Conservation (phyloP, 176 grass and related monocot genomes). For the Luzula sylvatica region DNA sequence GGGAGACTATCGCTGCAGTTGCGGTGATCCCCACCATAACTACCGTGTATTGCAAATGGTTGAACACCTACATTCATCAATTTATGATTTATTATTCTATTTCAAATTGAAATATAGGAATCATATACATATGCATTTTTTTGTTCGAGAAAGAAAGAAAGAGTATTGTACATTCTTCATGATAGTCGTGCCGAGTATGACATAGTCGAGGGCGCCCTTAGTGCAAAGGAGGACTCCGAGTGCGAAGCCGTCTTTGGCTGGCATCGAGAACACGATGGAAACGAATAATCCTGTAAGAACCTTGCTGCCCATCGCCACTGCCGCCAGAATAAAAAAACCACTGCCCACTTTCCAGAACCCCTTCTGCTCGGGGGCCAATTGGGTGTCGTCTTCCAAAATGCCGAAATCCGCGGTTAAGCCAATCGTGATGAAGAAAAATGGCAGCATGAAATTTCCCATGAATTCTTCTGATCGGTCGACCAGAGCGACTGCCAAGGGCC, state of each 20-base stretch:
- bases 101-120: background rate
- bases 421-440: slow-evolving; percentile 15
- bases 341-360: background rate
- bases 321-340: background rate
- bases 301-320: slow-evolving; percentile 14
- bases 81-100: background rate
- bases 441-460: slow-evolving; percentile 10
- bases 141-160: background rate
- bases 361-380: background rate
- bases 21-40: slow-evolving; percentile 14
- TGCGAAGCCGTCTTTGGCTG: slow-evolving; percentile 19
- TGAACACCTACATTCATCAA: slow-evolving; percentile 21
- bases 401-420: background rate
- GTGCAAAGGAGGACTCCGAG: slow-evolving; percentile 25
- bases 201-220: slow-evolving; percentile 23
- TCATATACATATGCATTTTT: background rate
- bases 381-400: background rate
- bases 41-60: background rate
- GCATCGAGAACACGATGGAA: slow-evolving; percentile 10
- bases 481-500: slow-evolving; percentile 7
- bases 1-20: slow-evolving; percentile 9
- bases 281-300: slow-evolving; percentile 11
- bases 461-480: slow-evolving; percentile 13
- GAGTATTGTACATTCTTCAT: slow-evolving; percentile 11
- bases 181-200: slow-evolving; percentile 12